Evolutionary conservation across 2,329 filamentous ascomycete species (phyloP).

Genomic region (Curvularia eragrostidis): DNA sequence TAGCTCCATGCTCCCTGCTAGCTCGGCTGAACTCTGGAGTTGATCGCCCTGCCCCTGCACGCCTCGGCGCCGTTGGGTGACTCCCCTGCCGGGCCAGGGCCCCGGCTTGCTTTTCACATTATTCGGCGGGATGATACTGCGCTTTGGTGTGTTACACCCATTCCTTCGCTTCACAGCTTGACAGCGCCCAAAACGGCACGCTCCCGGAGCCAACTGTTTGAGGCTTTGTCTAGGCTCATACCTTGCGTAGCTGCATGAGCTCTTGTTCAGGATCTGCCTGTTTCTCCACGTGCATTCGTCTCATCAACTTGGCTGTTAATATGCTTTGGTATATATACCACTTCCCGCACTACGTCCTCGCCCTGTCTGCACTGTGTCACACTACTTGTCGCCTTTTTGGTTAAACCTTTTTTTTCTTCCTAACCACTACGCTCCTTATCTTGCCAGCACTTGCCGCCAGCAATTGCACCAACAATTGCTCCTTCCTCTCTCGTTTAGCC

Average conservation of each 20-base stretch:
- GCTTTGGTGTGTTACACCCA: constrained; percentile 45
- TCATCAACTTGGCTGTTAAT: constrained; percentile 39
- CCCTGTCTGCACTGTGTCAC: constrained; percentile 19
- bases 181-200: constrained; percentile 50
- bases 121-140: constrained; percentile 40
- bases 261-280: constrained; percentile 43
- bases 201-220: constrained; percentile 51
- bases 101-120: constrained; percentile 33
- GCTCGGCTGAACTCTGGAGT: constrained; percentile 41
- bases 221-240: constrained; percentile 46
- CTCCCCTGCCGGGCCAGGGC: constrained; percentile 37
- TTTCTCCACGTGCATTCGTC: constrained; percentile 46
- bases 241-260: constrained; percentile 46
- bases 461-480: constrained; percentile 15
- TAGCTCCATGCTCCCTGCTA: constrained; percentile 38
- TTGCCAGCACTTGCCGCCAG: constrained; percentile 19
- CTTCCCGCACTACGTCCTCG: constrained; percentile 30
- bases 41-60: constrained; percentile 30
- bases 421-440: constrained; percentile 21
- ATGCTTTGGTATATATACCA: constrained; percentile 41
- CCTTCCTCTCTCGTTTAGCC: constrained; percentile 39
- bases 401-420: constrained; percentile 16
- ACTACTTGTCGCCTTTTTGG: constrained; percentile 15
- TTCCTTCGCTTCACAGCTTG: constrained; percentile 48
- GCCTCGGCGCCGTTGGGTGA: constrained; percentile 39